Conservation (phyloP, 176 grass and related monocot species). For the Zea mays region Zm-B73-REFERENCE-NAM-5.0 NC_050100.1:166675001-166675500, state of each 20-base stretch:
- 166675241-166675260: neutral
- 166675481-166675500: neutral
- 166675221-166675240: neutral
- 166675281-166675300: neutral
- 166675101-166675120: slow-evolving; percentile 29
- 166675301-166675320: neutral
- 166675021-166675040: too few relatives aligned
- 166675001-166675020: too few relatives aligned
- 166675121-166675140: neutral
- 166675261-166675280: neutral
- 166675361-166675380: neutral
- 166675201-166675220: neutral
- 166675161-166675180: neutral
- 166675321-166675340: neutral
- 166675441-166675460: neutral
- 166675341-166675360: neutral
- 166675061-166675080: neutral
- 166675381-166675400: neutral
- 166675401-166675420: slow-evolving; percentile 9
- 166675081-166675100: slow-evolving; percentile 8
- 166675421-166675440: neutral
- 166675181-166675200: neutral
- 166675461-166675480: slow-evolving; percentile 16
- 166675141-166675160: neutral
- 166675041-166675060: too few relatives aligned